These are phyloP conservation scores for Decorospora gaudefroyi DNA, from an alignment of 2,329 filamentous ascomycete species.

Conservation along the genomic window DNA sequence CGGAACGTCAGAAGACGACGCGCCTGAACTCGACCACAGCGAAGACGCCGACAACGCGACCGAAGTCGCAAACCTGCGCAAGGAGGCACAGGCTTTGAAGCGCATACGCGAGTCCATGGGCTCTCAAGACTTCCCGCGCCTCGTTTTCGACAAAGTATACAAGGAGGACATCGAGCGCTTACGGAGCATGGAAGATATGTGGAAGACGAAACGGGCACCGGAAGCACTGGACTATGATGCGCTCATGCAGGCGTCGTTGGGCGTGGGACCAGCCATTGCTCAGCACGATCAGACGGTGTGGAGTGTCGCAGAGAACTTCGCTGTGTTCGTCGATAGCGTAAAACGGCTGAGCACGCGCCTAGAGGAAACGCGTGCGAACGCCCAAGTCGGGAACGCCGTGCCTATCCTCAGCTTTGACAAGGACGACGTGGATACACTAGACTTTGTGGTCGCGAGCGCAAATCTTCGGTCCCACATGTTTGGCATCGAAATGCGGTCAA, in stretches of 20 bases:
- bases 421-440: slow-evolving; percentile 90
- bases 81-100: slow-evolving; percentile 82
- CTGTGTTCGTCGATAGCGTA: slow-evolving; percentile 84
- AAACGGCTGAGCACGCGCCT: slow-evolving; percentile 75
- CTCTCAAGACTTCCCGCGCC: slow-evolving; percentile 72
- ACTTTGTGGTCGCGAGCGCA: slow-evolving; percentile 89
- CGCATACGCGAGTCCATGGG: slow-evolving; percentile 81
- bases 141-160: slow-evolving; percentile 94
- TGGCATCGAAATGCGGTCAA: slow-evolving; percentile 82
- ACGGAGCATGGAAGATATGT: slow-evolving; percentile 91
- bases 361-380: slow-evolving; percentile 63
- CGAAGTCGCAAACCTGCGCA: slow-evolving; percentile 85
- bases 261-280: slow-evolving; percentile 59
- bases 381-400: slow-evolving; percentile 52
- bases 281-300: slow-evolving; percentile 75
- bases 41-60: slow-evolving; percentile 80
- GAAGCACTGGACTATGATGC: slow-evolving; percentile 71
- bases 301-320: slow-evolving; percentile 81
- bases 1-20: slow-evolving; percentile 84
- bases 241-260: slow-evolving; percentile 59
- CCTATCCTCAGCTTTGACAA: slow-evolving; percentile 90
- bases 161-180: slow-evolving; percentile 80
- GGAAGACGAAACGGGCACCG: slow-evolving; percentile 80
- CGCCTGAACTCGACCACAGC: slow-evolving; percentile 76
- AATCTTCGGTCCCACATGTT: slow-evolving; percentile 91